phyloP scores from a whole-genome alignment of 2,329 filamentous ascomycete genomes.

The Talaromyces pinophilus region DNA sequence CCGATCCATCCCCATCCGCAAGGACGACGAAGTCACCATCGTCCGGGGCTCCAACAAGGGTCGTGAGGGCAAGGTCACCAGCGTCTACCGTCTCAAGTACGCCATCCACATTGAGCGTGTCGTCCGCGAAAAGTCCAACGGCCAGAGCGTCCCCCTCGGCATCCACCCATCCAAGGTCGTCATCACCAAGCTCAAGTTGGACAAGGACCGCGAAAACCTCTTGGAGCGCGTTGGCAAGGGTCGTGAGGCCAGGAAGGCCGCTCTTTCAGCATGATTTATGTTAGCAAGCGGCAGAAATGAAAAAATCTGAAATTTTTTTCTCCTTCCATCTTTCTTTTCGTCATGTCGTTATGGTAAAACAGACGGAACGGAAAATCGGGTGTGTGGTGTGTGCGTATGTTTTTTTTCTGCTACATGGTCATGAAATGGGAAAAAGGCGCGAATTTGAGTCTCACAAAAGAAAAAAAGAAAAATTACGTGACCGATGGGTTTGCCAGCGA shows the following conservation, averaged over 20 bases:
- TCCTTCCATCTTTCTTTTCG: conserved; percentile 3
- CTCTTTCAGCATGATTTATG: conserved; percentile 28
- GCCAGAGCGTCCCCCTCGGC: conserved; percentile 91
- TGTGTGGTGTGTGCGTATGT: background rate
- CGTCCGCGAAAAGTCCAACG: conserved; percentile 94
- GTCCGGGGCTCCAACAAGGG: conserved; percentile 95
- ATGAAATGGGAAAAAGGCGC: conserved; percentile 12
- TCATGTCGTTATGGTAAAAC: conserved; percentile 14
- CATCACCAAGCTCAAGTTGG: conserved; percentile 97
- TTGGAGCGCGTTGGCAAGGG: conserved; percentile 51
- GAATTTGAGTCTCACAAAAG: conserved; percentile 7
- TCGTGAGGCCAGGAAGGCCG: conserved; percentile 48
- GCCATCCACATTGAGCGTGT: conserved; percentile 96
- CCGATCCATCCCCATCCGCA: conserved; percentile 71
- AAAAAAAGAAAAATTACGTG: background rate
- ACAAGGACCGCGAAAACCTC: conserved; percentile 55
- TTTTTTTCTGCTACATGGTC: conserved; percentile 12
- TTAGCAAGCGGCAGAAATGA: conserved; percentile 18
- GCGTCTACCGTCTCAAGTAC: conserved; percentile 98
- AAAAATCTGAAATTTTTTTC: conserved; percentile 11
- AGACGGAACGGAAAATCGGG: background rate
- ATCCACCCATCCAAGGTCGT: conserved; percentile 96
- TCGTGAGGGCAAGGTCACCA: conserved; percentile 96
- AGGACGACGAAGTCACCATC: conserved; percentile 93
- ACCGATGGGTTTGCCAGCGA: background rate